Conservation (phyloP, 1,139 yeast species). For the Debaryomyces udenii region DNA sequence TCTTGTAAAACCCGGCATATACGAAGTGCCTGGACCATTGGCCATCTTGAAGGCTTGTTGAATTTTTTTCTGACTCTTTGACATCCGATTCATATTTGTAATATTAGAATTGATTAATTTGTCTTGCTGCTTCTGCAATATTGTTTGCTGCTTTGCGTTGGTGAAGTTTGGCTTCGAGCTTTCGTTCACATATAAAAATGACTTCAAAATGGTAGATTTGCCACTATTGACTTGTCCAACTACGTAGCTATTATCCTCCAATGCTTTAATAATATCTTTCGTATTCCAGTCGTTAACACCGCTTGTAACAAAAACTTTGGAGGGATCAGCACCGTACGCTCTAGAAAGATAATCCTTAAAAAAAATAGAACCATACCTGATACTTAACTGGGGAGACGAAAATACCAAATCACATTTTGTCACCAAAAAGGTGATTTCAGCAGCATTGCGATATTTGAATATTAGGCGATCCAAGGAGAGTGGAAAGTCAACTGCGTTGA, state of each 20-base stretch:
- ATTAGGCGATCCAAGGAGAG: constrained; percentile 50
- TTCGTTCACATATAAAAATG: constrained; percentile 39
- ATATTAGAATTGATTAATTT: constrained; percentile 15
- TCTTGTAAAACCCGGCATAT: constrained; percentile 62
- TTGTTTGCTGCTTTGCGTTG: constrained; percentile 15
- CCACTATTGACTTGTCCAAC: constrained; percentile 81
- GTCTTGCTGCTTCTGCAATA: constrained; percentile 24
- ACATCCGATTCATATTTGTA: constrained; percentile 12
- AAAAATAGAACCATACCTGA: constrained; percentile 46
- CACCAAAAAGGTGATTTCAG: constrained; percentile 51
- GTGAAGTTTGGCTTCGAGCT: constrained; percentile 15
- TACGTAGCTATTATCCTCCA: constrained; percentile 54
- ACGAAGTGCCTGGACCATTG: constrained; percentile 50
- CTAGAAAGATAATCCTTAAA: constrained; percentile 45
- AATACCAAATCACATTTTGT: constrained; percentile 62
- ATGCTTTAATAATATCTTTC: constrained; percentile 29
- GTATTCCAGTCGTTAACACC: constrained; percentile 58
- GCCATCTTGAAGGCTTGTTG: constrained; percentile 23
- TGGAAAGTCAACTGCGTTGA: constrained; percentile 74
- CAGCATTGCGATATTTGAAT: constrained; percentile 35
- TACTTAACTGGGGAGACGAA: constrained; percentile 31
- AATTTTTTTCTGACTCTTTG: constrained; percentile 12
- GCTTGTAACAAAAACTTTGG: constrained; percentile 53
- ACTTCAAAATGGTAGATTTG: constrained; percentile 64
- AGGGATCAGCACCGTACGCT: constrained; percentile 43